Evolutionary conservation across 2,329 filamentous ascomycete genomes (phyloP).

Genomic region (Neofusicoccum sp.): DNA sequence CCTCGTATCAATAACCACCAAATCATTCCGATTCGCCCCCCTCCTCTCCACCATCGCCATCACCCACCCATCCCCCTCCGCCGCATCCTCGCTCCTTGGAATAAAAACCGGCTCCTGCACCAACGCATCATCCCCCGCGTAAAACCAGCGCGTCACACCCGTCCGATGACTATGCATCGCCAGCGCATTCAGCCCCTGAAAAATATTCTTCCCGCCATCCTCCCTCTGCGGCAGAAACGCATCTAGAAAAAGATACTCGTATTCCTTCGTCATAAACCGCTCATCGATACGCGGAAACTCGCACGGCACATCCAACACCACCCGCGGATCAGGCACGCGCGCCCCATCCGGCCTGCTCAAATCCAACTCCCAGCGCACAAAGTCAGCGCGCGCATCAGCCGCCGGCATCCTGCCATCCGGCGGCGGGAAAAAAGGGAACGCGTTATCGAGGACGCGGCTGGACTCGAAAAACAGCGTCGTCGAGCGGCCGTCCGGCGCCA

Average conservation of each 20-base stretch:
- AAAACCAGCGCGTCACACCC: constrained; percentile 31
- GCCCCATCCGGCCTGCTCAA: constrained; percentile 26
- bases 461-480: constrained; percentile 34
- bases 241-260: constrained; percentile 36
- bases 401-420: constrained; percentile 32
- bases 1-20: constrained; percentile 41
- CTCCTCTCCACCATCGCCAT: constrained; percentile 47
- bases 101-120: constrained; percentile 58
- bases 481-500: constrained; percentile 26
- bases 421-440: constrained; percentile 39
- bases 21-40: constrained; percentile 30
- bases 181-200: constrained; percentile 19
- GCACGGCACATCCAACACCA: constrained; percentile 37
- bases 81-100: constrained; percentile 42
- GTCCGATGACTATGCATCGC: constrained; percentile 25
- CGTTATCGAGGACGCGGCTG: constrained; percentile 36
- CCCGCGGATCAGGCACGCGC: constrained; percentile 31
- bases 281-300: constrained; percentile 49
- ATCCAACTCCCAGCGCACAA: constrained; percentile 42
- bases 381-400: constrained; percentile 38
- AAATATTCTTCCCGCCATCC: constrained; percentile 30
- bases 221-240: constrained; percentile 31
- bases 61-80: constrained; percentile 54
- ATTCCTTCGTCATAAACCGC: constrained; percentile 38
- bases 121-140: constrained; percentile 36